Evolutionary conservation across 768 basidiomycete genomes (phyloP), one percentile per base, ranked within the genome.

Genomic region (Porphyrellus cyaneotinctus): DNA sequence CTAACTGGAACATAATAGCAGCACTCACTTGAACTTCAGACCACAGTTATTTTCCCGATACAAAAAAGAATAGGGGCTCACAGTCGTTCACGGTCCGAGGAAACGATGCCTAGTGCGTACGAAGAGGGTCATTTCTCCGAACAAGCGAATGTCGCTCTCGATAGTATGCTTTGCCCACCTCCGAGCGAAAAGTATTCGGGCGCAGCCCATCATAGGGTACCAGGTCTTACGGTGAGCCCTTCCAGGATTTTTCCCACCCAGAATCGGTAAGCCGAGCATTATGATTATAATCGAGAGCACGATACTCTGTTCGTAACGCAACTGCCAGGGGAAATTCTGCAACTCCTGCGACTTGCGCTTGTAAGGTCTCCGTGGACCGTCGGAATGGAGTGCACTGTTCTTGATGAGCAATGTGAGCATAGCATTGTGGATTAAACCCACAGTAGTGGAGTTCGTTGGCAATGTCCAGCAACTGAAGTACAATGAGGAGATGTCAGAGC

Each of bases 151-250:
- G 26, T 52, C 53, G 7, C 43, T 54, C 12, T 54, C 45, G 22
- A 36, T 35, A 8, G 38, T 53, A 7, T 22, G 41, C 20, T 15
- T 35, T 35, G n/a, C 5, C 24, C 41, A 35, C 14, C 32, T 2
- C 35, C 8, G 28, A 39, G 13, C 8, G 43, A 53, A 33, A 55
- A 53, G 22, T 47, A 22, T 36, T 56, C 51, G 0, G 46, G 54
- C 5, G 54, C 54, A 31, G 45, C 44, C 54, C 54, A 53, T 24
- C 52, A 22, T n/a, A 56, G 14, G 3, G 45, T 47, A 10, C 54
- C 51, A 0, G 51, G 54, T 26, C 52, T 28, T 14, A 24, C 5
- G 17, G 51, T 47, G 14, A 47, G 26, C 15, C 33, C 54, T 46
- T 48, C 36, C 1, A 36, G 52, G 20, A 23, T 15, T n/a, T 56